Evolutionary conservation across 371 early-diverging fungal species (phyloP).

Genomic region (Mortierella sp.): DNA sequence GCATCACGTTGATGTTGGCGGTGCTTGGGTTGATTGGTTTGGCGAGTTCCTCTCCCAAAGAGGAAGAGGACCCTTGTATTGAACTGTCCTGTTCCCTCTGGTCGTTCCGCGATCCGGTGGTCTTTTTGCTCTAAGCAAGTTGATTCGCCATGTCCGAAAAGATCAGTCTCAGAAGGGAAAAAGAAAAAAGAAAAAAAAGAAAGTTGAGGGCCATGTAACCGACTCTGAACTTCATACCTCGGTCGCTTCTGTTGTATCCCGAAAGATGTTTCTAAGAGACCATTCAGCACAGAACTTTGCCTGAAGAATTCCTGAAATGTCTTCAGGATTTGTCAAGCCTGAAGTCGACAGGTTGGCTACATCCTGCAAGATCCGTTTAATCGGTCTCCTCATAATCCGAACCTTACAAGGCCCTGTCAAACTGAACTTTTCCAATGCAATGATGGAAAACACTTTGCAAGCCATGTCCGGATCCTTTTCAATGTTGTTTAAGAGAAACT

Average conservation of each 20-base stretch:
- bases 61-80: no score
- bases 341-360: constrained; percentile 28
- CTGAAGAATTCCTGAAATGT: constrained; percentile 38
- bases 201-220: no score
- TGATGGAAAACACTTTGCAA: constrained; percentile 54
- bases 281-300: constrained; percentile 53
- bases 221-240: background rate
- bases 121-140: no score
- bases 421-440: constrained; percentile 56
- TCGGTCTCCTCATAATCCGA: constrained; percentile 38
- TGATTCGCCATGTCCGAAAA: no score
- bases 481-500: constrained; percentile 47
- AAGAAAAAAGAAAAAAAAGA: background rate
- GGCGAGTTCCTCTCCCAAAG: no score
- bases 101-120: no score
- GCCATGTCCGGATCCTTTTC: constrained; percentile 45
- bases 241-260: constrained; percentile 8
- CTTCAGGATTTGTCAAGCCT: constrained; percentile 37
- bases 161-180: background rate
- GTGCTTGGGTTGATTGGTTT: constrained; percentile 1
- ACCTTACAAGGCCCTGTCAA: constrained; percentile 51
- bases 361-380: constrained; percentile 19
- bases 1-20: constrained; percentile 45
- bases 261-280: constrained; percentile 46
- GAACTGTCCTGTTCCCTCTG: no score